Evolutionary conservation across 148 eudicot genomes (phyloP), one percentile per base, ranked within the genome.

Genomic region (Polygonum aviculare): DNA sequence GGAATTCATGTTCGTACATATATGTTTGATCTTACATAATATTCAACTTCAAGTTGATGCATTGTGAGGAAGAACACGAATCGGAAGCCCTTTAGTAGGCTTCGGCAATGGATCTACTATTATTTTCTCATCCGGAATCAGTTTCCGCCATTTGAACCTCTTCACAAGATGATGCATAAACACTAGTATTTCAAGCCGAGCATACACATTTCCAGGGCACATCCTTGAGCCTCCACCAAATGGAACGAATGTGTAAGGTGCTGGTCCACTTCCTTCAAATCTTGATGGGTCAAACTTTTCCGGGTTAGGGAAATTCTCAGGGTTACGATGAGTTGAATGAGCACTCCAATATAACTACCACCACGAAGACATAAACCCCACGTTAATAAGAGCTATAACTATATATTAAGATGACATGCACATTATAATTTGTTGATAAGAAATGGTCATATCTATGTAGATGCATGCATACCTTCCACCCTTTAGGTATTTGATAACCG

Each of bases 401-500:
- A 26, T 1, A 26, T 26, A 26, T 51, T 14, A 51, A 0, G 57
- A 51, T 2, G 21, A 26, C 31, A 26, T 26, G 31, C 31, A 26
- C 31, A 26, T 26, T 26, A 26, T 26, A 26, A 26, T 26, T 26
- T 26, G 31, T 26, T 26, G 31, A 26, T 26, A 26, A 26, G 1
- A 26, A 26, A 26, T 26, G 31, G 31, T 1, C 31, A 26, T 26
- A 26, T 26, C 1, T 18, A 16, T 50, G 15, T 50, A 12, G 55
- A 50, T 12, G 4, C 4, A 12, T 16, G 5, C 7, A 16, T 54
- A 54, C 59, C 59, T 82, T 82, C 82, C 80, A 82, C 3, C 82
- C 82, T 55, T 79, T 77, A 12, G 85, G 85, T 48, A 82, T 74
- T 26, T 31, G 70, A 50, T 67, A 82, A 47, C 80, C 85, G 5